Percentiles rank a stretch among this genome's conserved stretches.
These are phyloP conservation scores for Podaxis rugospora DNA, from an alignment of 768 basidiomycete genomes.

Conservation along the genomic window DNA sequence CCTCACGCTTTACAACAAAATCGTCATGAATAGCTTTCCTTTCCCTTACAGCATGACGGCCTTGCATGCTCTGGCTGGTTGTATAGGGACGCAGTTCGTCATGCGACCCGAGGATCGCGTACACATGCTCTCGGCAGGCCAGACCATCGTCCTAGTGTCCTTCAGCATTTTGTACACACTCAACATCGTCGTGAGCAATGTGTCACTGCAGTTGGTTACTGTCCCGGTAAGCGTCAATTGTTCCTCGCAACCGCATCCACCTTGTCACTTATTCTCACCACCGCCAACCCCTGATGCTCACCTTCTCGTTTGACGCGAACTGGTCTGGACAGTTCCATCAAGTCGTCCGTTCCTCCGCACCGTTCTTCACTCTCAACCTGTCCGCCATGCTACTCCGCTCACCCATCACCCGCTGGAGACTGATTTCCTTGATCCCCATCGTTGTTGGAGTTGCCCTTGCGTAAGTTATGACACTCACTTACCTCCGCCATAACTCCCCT, in stretches of 20 bases:
- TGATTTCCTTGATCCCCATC: conserved; percentile 78
- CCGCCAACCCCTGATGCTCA: too few species aligned
- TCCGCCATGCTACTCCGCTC: conserved; percentile 65
- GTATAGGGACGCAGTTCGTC: conserved; percentile 71
- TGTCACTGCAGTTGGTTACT: conserved; percentile 84
- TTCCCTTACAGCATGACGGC: conserved; percentile 96
- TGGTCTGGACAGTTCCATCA: conserved; percentile 77
- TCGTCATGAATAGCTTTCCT: conserved; percentile 86
- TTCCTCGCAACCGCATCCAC: background rate
- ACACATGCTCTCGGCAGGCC: conserved; percentile 36
- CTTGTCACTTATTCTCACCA: background rate
- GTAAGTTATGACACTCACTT: conserved; percentile 36
- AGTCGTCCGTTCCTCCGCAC: conserved; percentile 89
- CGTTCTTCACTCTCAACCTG: conserved; percentile 85
- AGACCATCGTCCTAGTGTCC: conserved; percentile 62
- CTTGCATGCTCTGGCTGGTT: conserved; percentile 83
- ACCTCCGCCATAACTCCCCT: background rate
- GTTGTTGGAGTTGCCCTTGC: conserved; percentile 89
- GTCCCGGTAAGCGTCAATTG: conserved; percentile 61
- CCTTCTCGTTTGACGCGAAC: background rate
- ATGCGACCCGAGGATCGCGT: conserved; percentile 28
- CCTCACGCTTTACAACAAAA: conserved; percentile 94
- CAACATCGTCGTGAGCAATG: conserved; percentile 94
- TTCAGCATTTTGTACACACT: conserved; percentile 91
- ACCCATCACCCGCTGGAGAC: conserved; percentile 53